Evolutionary conservation across 2,329 filamentous ascomycete species (phyloP), one percentile per base, ranked within the genome.

Genomic region (Pestalotiopsis sp.): DNA sequence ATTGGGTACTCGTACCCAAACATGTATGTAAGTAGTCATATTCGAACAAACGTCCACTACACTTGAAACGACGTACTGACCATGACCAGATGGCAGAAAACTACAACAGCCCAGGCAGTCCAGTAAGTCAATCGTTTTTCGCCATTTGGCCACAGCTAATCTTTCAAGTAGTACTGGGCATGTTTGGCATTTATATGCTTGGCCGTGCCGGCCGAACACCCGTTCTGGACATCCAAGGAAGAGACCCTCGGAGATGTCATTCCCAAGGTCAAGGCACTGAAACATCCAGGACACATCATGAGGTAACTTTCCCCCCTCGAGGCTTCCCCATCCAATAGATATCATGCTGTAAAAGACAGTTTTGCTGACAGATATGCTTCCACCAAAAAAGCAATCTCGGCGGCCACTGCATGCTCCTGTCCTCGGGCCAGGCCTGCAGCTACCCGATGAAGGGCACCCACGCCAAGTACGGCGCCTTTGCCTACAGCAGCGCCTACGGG

Each of bases 381-480:
- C 17, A 9, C 30, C 7, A 10, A 35, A 35, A 30, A 17, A 86
- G 90, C 72, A 87, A 89, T 70, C 85, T 89, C 20, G 91, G 90
- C n/a, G 90, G 89, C 0, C 92, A 94, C 77, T 90, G 89, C 59
- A 92, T 94, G 83, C 83, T 94, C 26, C 84, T 94, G 7, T 91
- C 88, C 3, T 92, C 90, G 0, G 92, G 92, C 1, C 92, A 95
- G 77, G 90, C 90, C n/a, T 94, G 92, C 78, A 90, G 92, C 77
- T 94, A 94, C 75, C 90, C 92, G 0, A 90, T 94, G 83, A 92
- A 92, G 78, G 92, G 91, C 66, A 93, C 92, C 0, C 92, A 94
- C 77, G 91, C 92, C 69, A 94, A 94, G 75, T 94, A 94, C 77
- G 92, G 92, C 60, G 87, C 88, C 68, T 94, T 94, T 75, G 91